A percentile compares a stretch with the other conserved stretches of the same genome.
Evolutionary conservation across 2,329 filamentous ascomycete genomes (phyloP).

Genomic region (Arthrobotrys megalospora): DNA sequence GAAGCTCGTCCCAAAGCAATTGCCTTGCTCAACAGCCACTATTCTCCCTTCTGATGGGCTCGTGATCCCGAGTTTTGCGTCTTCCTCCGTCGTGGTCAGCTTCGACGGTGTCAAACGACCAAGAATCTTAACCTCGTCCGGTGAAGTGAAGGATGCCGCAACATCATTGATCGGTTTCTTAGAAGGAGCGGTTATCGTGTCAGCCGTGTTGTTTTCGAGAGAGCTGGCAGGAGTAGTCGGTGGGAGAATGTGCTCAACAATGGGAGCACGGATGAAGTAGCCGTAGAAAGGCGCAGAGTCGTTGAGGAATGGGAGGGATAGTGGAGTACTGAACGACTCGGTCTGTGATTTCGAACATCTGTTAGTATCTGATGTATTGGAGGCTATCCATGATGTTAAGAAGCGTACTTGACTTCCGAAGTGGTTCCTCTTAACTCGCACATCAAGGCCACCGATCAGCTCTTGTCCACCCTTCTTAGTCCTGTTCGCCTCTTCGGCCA

Average conservation of each 20-base stretch:
- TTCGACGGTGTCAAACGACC: slow-evolving; percentile 47
- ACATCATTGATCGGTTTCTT: slow-evolving; percentile 64
- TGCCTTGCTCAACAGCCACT: slow-evolving; percentile 90
- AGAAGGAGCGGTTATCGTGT: slow-evolving; percentile 64
- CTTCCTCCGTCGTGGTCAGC: slow-evolving; percentile 61
- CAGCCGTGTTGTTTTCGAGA: slow-evolving; percentile 67
- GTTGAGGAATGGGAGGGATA: slow-evolving; percentile 64
- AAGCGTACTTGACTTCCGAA: slow-evolving; percentile 86
- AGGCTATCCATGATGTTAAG: slow-evolving; percentile 74
- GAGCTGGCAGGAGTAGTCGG: slow-evolving; percentile 69
- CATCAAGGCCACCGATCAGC: slow-evolving; percentile 89
- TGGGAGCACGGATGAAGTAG: slow-evolving; percentile 93
- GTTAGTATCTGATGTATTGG: slow-evolving; percentile 21
- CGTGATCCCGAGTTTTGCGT: slow-evolving; percentile 64
- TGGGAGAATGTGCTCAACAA: slow-evolving; percentile 85
- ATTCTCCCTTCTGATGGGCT: slow-evolving; percentile 74
- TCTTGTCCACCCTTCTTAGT: slow-evolving; percentile 94
- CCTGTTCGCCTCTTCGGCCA: slow-evolving; percentile 87
- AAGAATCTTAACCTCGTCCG: slow-evolving; percentile 67
- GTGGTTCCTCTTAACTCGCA: slow-evolving; percentile 92
- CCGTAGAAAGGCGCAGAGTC: slow-evolving; percentile 76
- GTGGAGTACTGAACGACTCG: slow-evolving; percentile 61
- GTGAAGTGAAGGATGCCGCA: slow-evolving; percentile 68
- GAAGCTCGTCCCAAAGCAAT: slow-evolving; percentile 94
- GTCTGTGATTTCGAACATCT: slow-evolving; percentile 15